Evolutionary conservation across 2,329 filamentous ascomycete species (phyloP).

Genomic region (Calonectria hongkongensis): DNA sequence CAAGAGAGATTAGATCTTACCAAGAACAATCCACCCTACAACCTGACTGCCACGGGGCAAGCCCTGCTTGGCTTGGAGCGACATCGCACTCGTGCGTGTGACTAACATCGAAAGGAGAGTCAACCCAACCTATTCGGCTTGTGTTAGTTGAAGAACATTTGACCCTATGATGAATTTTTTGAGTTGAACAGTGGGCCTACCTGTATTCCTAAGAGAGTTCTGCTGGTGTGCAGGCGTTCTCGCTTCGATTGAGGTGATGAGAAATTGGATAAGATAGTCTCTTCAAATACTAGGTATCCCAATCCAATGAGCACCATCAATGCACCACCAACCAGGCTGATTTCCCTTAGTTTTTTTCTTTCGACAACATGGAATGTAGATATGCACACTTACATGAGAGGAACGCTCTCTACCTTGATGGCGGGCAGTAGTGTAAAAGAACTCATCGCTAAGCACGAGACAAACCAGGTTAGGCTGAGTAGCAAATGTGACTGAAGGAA

Average conservation of each 20-base stretch:
- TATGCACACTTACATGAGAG: constrained; percentile 77
- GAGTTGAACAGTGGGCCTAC: constrained; percentile 59
- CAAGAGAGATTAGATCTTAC: constrained; percentile 66
- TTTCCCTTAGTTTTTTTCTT: constrained; percentile 35
- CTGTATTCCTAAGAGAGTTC: constrained; percentile 80
- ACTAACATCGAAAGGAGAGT: constrained; percentile 88
- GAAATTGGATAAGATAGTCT: constrained; percentile 71
- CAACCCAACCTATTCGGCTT: constrained; percentile 77
- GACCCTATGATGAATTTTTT: background rate
- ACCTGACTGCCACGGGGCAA: constrained; percentile 91
- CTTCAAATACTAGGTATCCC: constrained; percentile 87
- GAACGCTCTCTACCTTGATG: constrained; percentile 86
- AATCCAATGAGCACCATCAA: constrained; percentile 87
- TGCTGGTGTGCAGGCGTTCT: constrained; percentile 68
- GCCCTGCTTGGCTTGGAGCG: constrained; percentile 88
- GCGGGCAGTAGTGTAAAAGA: constrained; percentile 92
- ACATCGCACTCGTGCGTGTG: constrained; percentile 89
- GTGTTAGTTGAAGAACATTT: constrained; percentile 36
- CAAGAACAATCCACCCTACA: constrained; percentile 87
- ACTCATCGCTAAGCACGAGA: constrained; percentile 89
- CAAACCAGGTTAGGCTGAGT: constrained; percentile 82
- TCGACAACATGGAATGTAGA: background rate
- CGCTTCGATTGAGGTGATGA: constrained; percentile 51
- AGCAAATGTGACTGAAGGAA: constrained; percentile 82
- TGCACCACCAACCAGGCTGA: constrained; percentile 82